These are phyloP conservation scores for Flaveria bidentis DNA, from an alignment of 129 eudicot genomes.

Conservation along the genomic window DNA sequence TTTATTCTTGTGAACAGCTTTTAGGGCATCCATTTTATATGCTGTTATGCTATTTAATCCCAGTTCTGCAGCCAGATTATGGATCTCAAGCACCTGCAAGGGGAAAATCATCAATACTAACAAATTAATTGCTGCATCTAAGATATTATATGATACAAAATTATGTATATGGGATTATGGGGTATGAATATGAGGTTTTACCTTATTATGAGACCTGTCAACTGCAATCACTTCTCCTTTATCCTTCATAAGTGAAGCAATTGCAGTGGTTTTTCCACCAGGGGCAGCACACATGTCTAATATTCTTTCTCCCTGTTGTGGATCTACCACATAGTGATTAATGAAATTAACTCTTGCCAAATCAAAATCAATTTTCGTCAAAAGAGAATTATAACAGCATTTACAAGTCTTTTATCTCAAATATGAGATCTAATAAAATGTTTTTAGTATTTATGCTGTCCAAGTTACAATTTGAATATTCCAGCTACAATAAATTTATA, in stretches of 20 bases:
- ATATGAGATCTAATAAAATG: slow-evolving; percentile 4
- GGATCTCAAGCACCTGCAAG: slow-evolving; percentile 71
- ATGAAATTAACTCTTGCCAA: too few species aligned
- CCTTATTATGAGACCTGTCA: slow-evolving; percentile 99
- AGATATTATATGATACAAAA: background rate
- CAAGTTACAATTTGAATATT: slow-evolving; percentile 6
- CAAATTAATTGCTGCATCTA: background rate
- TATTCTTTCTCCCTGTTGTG: slow-evolving; percentile 89
- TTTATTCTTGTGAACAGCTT: slow-evolving; percentile 54
- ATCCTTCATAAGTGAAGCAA: slow-evolving; percentile 94
- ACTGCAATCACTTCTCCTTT: slow-evolving; percentile 81
- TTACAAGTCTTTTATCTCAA: background rate
- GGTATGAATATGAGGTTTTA: slow-evolving; percentile 34
- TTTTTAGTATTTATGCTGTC: background rate
- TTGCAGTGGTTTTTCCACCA: slow-evolving; percentile 98
- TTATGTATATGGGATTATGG: background rate
- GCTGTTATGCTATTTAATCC: slow-evolving; percentile 72
- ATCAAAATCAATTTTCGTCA: background rate
- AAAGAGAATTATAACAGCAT: slow-evolving; percentile 4
- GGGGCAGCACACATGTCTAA: slow-evolving; percentile 99
- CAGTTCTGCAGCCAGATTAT: slow-evolving; percentile 74
- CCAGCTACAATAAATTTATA: background rate
- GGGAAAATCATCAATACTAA: background rate
- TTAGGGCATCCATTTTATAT: slow-evolving; percentile 87
- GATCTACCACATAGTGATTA: slow-evolving; percentile 51